A percentile compares a stretch with the other conserved stretches of the same genome.
Evolutionary conservation across 805 yeast genomes (phyloP).

Genomic region (Debaryomyces hansenii): DNA sequence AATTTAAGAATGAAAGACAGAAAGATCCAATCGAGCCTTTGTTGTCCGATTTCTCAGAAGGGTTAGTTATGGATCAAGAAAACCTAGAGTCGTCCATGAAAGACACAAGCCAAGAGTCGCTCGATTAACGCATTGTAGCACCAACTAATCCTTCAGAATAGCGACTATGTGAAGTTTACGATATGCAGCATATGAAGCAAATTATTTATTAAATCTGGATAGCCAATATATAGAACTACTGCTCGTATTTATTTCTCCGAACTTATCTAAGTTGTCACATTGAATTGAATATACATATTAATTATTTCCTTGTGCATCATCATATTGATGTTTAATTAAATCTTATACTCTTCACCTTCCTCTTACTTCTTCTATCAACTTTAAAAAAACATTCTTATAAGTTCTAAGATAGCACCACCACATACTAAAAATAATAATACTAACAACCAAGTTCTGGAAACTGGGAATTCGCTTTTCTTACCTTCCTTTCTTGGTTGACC

Average conservation of each 20-base stretch:
- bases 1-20: constrained; percentile 7
- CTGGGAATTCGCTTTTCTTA: constrained; percentile 46
- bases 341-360: not conserved
- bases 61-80: constrained; percentile 11
- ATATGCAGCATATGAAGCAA: too few species aligned
- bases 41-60: constrained; percentile 2
- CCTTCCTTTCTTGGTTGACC: constrained; percentile 63
- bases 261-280: not conserved
- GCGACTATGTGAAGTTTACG: too few species aligned
- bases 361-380: not conserved
- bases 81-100: too few species aligned
- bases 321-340: too few species aligned
- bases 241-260: not conserved
- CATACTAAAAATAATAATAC: constrained; percentile 64
- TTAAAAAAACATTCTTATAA: constrained; percentile 55
- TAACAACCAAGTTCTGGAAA: constrained; percentile 65
- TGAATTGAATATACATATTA: not conserved
- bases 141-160: too few species aligned
- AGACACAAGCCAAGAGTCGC: too few species aligned
- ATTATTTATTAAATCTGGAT: not conserved
- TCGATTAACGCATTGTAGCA: too few species aligned
- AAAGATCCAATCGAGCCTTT: too few species aligned
- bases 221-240: not conserved
- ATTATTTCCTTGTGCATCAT: too few species aligned
- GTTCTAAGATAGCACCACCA: constrained; percentile 81